Evolutionary conservation across 768 basidiomycete species (phyloP).

Genomic region (Leccinum imitatum): DNA sequence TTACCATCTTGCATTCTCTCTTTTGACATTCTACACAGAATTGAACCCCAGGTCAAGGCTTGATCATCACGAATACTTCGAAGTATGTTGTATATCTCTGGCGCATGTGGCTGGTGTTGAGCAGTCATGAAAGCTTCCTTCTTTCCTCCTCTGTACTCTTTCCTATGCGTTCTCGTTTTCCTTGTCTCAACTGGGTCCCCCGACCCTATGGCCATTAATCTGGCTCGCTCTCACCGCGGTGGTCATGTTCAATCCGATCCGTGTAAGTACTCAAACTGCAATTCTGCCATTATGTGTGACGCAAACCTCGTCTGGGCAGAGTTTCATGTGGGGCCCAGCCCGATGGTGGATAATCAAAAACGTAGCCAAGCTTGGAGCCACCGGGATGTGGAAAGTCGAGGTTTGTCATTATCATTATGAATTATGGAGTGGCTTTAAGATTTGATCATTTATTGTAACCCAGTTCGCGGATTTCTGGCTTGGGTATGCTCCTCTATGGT

Average conservation of each 20-base stretch:
- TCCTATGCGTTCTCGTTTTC: slow-evolving; percentile 84
- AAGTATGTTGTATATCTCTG: slow-evolving; percentile 38
- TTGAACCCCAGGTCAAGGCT: slow-evolving; percentile 68
- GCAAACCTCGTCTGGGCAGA: slow-evolving; percentile 40
- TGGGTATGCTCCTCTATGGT: slow-evolving; percentile 48
- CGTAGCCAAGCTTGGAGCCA: slow-evolving; percentile 59
- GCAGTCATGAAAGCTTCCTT: slow-evolving; percentile 55
- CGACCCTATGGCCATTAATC: slow-evolving; percentile 74
- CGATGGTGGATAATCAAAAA: slow-evolving; percentile 80
- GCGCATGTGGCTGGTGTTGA: background rate
- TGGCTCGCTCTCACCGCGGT: slow-evolving; percentile 70
- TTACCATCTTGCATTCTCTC: background rate
- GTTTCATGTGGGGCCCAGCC: slow-evolving; percentile 33
- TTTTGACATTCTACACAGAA: slow-evolving; percentile 41
- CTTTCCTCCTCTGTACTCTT: slow-evolving; percentile 69
- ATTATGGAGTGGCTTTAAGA: background rate
- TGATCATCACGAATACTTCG: slow-evolving; percentile 78
- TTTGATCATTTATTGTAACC: slow-evolving; percentile 4
- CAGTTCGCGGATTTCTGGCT: slow-evolving; percentile 89
- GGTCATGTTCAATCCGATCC: slow-evolving; percentile 74
- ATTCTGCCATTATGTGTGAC: background rate
- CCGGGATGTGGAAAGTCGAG: slow-evolving; percentile 75
- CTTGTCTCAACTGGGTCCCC: slow-evolving; percentile 63
- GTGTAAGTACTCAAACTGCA: slow-evolving; percentile 34
- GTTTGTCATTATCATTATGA: slow-evolving; percentile 34